Evolutionary conservation across 495 filamentous ascomycete species (phyloP).

Genomic region (Aspergillus hancockii): DNA sequence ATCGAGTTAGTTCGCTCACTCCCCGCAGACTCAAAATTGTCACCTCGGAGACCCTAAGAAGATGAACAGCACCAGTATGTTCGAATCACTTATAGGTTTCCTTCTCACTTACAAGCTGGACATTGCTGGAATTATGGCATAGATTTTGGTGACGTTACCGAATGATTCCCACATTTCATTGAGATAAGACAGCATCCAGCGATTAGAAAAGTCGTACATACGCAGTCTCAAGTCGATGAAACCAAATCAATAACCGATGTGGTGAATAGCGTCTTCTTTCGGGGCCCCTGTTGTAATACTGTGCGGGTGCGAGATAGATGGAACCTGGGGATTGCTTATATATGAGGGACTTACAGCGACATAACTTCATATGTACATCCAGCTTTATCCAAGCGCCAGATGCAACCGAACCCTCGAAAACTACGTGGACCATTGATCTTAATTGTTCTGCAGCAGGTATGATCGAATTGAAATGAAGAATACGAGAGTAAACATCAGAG

Average conservation of each 20-base stretch:
- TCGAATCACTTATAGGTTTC: neutral
- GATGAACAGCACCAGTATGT: neutral
- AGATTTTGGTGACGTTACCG: neutral
- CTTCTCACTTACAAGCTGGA: neutral
- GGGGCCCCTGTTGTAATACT: neutral
- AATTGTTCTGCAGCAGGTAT: slow-evolving; percentile 15
- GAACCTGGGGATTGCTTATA: neutral
- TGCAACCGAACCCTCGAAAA: slow-evolving; percentile 8
- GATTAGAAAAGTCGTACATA: neutral
- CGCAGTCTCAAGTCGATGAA: neutral
- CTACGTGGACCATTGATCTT: slow-evolving; percentile 41
- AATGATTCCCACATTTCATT: neutral
- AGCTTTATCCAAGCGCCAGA: slow-evolving; percentile 11
- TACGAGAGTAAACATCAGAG: slow-evolving; percentile 22
- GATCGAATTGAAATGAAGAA: slow-evolving; percentile 24
- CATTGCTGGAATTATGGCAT: neutral
- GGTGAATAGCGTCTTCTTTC: neutral
- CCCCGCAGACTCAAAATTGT: neutral
- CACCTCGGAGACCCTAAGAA: neutral
- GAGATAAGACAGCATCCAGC: neutral
- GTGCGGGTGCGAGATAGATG: neutral
- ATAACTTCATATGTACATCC: neutral
- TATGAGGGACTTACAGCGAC: neutral
- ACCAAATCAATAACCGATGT: neutral
- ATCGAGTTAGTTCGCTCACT: neutral